These are phyloP conservation scores for Podaxis rugospora DNA, from an alignment of 768 basidiomycete genomes.

Conservation along the genomic window DNA sequence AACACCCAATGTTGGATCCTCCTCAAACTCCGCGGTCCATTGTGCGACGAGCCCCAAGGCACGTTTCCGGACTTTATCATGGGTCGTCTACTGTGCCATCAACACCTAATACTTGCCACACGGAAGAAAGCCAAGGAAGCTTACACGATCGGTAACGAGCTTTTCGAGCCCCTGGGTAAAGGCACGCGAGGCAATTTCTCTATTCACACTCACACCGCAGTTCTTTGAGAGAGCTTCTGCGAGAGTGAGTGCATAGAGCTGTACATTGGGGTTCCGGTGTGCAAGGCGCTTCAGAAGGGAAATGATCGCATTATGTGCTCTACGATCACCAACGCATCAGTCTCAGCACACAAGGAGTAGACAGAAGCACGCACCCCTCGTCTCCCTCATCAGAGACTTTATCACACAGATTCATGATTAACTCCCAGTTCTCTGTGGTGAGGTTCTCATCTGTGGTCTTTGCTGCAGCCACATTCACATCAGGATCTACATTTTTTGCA, in stretches of 20 bases:
- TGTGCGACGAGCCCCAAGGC: constrained; percentile 67
- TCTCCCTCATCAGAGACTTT: constrained; percentile 90
- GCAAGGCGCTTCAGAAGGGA: constrained; percentile 85
- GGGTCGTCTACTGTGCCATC: constrained; percentile 59
- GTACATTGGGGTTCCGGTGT: constrained; percentile 95
- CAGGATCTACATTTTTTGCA: constrained; percentile 4
- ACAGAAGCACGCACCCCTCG: constrained; percentile 54
- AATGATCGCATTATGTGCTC: constrained; percentile 82
- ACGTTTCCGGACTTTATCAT: constrained; percentile 84
- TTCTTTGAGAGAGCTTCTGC: constrained; percentile 92
- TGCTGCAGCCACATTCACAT: constrained; percentile 35
- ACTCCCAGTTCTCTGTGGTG: constrained; percentile 93
- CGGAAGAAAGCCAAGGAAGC: constrained; percentile 16
- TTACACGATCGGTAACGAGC: constrained; percentile 82
- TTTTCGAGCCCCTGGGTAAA: constrained; percentile 90
- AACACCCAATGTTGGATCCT: constrained; percentile 73
- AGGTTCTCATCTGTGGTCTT: constrained; percentile 98
- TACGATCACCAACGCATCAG: constrained; percentile 25
- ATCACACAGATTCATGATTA: constrained; percentile 92
- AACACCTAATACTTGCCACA: constrained; percentile 1
- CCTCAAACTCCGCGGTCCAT: constrained; percentile 85
- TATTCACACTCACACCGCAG: constrained; percentile 72
- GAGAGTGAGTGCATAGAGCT: constrained; percentile 87
- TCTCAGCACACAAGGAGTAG: neutral
- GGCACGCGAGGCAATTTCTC: constrained; percentile 84